Conservation (phyloP, 2,329 filamentous ascomycete species). For the Chrysoporthe deuterocubensis region DNA sequence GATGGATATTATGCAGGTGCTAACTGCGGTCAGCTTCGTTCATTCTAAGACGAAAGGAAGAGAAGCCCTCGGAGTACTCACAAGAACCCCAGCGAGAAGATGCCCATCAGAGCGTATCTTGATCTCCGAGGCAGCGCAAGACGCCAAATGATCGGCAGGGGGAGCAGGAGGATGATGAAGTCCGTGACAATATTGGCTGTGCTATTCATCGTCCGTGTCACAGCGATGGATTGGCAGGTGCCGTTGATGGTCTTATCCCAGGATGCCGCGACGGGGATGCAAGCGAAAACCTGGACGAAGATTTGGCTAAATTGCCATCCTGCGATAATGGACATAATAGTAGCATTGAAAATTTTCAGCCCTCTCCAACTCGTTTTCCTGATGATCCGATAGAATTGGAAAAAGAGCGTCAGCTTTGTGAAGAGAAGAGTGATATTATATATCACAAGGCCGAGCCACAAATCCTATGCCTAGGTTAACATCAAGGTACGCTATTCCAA, state of each 20-base stretch:
- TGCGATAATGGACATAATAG: conserved; percentile 9
- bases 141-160: conserved; percentile 16
- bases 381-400: conserved; percentile 24
- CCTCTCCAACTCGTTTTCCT: conserved; percentile 7
- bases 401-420: conserved; percentile 19
- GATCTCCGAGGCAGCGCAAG: conserved; percentile 9
- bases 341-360: conserved; percentile 1
- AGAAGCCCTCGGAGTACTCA: not conserved
- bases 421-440: conserved; percentile 16
- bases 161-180: conserved; percentile 21
- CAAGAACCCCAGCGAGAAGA: conserved; percentile 22
- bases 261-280: conserved; percentile 5
- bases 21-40: not conserved
- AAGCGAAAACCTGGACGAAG: conserved; percentile 17
- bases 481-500: not conserved
- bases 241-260: conserved; percentile 14
- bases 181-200: conserved; percentile 17
- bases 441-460: conserved; percentile 17
- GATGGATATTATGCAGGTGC: conserved; percentile 21
- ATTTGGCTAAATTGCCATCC: conserved; percentile 14
- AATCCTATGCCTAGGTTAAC: conserved; percentile 9
- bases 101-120: conserved; percentile 8
- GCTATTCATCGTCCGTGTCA: conserved; percentile 14
- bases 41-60: not conserved
- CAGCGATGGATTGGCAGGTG: not conserved